phyloP scores from a whole-genome alignment of 2,329 filamentous ascomycete genomes.

The Fusarium veterinarium region DNA sequence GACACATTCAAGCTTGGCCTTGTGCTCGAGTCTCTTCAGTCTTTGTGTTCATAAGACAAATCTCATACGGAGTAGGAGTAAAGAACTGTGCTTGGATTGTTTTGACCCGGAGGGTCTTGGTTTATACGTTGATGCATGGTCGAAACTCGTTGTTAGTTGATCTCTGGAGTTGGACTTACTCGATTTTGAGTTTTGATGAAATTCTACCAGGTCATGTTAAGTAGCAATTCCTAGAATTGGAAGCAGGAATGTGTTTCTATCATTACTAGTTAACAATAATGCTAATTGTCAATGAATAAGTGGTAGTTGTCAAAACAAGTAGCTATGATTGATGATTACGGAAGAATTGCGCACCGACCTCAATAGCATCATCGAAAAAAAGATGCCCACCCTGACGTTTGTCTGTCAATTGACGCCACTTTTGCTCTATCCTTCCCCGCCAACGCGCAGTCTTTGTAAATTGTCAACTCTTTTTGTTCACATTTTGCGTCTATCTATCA shows the following conservation, averaged over 20 bases:
- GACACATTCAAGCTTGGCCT: not conserved
- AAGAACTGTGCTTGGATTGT: not conserved
- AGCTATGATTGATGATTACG: constrained; percentile 17
- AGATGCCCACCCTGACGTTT: not conserved
- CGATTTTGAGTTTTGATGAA: not conserved
- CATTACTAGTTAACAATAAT: not conserved
- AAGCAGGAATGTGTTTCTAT: not conserved
- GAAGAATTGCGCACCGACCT: constrained; percentile 43
- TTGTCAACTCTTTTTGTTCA: not conserved
- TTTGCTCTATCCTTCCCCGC: not conserved
- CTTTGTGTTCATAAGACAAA: not conserved
- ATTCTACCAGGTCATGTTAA: not conserved
- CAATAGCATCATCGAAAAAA: constrained; percentile 35
- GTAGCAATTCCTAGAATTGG: not conserved
- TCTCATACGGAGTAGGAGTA: not conserved
- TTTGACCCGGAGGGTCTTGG: not conserved
- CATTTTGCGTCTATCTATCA: not conserved
- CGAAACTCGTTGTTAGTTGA: not conserved
- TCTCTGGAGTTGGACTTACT: not conserved
- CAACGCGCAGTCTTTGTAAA: not conserved
- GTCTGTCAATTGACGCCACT: constrained; percentile 1
- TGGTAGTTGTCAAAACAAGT: not conserved
- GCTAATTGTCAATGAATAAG: not conserved
- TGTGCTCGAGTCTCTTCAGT: not conserved
- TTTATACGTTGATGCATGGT: not conserved